Percentiles rank a stretch among this genome's conserved stretches.
phyloP scores from a whole-genome alignment of 192 early-diverging fungal species.

The Gryganskiella cystojenkinii region DNA sequence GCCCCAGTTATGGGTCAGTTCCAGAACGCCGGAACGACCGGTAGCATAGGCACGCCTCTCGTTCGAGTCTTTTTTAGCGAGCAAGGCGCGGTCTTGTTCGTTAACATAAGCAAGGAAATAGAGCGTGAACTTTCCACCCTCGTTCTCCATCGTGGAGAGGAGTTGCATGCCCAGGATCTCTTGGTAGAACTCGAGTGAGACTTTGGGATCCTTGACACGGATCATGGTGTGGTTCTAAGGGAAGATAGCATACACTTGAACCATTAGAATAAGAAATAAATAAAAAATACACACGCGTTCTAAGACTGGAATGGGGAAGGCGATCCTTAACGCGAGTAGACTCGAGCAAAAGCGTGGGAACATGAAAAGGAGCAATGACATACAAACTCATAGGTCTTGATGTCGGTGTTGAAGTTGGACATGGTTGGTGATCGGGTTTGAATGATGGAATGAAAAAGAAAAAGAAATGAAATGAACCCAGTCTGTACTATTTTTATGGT shows the following conservation, averaged over 20 bases:
- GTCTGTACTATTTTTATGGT: too few relatives aligned
- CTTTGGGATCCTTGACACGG: conserved; percentile 84
- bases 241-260: not conserved
- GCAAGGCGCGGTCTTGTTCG: conserved; percentile 57
- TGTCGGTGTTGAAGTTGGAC: conserved; percentile 43
- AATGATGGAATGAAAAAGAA: not conserved
- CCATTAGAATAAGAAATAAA: not conserved
- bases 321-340: too few relatives aligned
- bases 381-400: conserved; percentile 53
- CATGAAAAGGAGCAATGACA: conserved; percentile 6
- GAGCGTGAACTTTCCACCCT: conserved; percentile 63
- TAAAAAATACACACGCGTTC: not conserved
- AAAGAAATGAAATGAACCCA: conserved; percentile 3
- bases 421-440: conserved; percentile 12
- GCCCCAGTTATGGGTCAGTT: conserved; percentile 90
- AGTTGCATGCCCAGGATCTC: conserved; percentile 83
- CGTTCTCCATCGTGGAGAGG: conserved; percentile 58
- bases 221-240: conserved; percentile 87
- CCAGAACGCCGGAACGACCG: conserved; percentile 76
- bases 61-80: conserved; percentile 60
- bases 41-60: conserved; percentile 64
- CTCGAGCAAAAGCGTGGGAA: not conserved
- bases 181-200: conserved; percentile 79
- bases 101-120: conserved; percentile 81
- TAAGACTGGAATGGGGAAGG: not conserved